Percentiles rank a stretch among this genome's conserved stretches.
phyloP scores from a whole-genome alignment of 202 grass and related monocot species.

The Panicum virgatum region DNA sequence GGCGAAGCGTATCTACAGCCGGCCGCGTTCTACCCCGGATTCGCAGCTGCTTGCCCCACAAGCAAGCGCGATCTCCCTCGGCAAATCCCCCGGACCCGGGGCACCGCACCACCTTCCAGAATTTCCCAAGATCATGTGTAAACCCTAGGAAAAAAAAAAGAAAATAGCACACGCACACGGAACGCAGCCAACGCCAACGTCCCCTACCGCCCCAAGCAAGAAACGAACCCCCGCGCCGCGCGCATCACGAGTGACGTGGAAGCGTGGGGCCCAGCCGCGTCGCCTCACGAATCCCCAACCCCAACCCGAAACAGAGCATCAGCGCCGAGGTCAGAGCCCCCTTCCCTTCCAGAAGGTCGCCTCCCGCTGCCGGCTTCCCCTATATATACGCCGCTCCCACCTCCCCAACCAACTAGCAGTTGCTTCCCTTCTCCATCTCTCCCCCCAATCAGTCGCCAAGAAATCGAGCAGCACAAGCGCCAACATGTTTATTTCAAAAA shows the following conservation, averaged over 20 bases:
- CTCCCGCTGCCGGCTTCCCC: background rate
- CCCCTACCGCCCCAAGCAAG: background rate
- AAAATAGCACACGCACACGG: background rate
- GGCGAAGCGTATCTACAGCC: background rate
- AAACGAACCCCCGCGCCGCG: constrained; percentile 18
- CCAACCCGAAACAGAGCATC: background rate
- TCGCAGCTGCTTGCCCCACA: constrained; percentile 32
- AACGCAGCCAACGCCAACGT: background rate
- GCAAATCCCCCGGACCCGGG: background rate
- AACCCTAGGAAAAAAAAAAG: background rate
- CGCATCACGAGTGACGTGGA: constrained; percentile 46
- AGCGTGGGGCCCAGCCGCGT: too few relatives aligned
- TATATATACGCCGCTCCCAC: constrained; percentile 35
- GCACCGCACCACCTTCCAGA: background rate
- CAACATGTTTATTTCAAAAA: too few relatives aligned
- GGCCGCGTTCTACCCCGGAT: constrained; percentile 17
- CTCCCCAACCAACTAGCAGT: constrained; percentile 1
- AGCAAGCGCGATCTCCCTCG: constrained; percentile 30
- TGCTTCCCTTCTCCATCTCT: background rate
- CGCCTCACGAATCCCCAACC: background rate
- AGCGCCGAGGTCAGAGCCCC: background rate
- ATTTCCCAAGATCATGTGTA: background rate
- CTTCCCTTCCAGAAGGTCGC: constrained; percentile 36
- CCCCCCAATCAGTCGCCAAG: background rate
- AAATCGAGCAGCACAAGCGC: too few relatives aligned